Evolutionary conservation across 495 filamentous ascomycete genomes (phyloP), one percentile per base, ranked within the genome.

Genomic region (Aspergillus cavernicola): DNA sequence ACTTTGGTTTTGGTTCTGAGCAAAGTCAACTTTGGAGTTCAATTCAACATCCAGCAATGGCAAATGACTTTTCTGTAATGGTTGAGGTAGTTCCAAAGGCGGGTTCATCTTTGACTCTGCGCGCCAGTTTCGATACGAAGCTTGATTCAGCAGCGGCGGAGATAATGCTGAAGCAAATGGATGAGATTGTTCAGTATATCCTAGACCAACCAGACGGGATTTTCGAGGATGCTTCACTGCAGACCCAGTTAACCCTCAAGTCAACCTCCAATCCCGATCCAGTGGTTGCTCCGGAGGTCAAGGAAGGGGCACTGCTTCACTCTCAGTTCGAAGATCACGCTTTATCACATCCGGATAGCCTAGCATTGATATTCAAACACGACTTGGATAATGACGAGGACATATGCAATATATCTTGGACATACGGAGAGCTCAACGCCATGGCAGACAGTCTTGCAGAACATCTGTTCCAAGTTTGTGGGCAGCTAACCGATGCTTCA

Each of bases 401-500:
- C 13, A 41, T 48, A 0, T 20, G 26, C 9, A 66, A 65, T 28
- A 55, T 62, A 3, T 18, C 32, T 4, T 72, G 63, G 68, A 66
- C 65, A 2, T 72, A 69, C 37, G 51, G 24, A 4, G 41, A 72
- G 40, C 60, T 72, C 37, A 61, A 72, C 37, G 38, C 58, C 4
- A 60, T 61, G 43, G 65, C 68, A 6, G 56, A 62, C 15, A 15
- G 23, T 9, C 60, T 72, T 50, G 68, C 68, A 0, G 51, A 49
- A 6, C 45, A 62, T 37, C 44, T 72, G 1, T 22, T 56, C n/a
- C n/a, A 55, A 9, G 28, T 18, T 19, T 62, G 50, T 45, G 66
- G 63, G 6, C 28, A 51, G 1, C 49, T 69, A 4, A 57, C 39
- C 26, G 60, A 66, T 42, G 36, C 72, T 15, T 78, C 90, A n/a